Percentiles rank a stretch among this genome's conserved stretches.
Conservation (phyloP, 1,139 yeast species). For the Sugiyamaella grinbergsii region DNA sequence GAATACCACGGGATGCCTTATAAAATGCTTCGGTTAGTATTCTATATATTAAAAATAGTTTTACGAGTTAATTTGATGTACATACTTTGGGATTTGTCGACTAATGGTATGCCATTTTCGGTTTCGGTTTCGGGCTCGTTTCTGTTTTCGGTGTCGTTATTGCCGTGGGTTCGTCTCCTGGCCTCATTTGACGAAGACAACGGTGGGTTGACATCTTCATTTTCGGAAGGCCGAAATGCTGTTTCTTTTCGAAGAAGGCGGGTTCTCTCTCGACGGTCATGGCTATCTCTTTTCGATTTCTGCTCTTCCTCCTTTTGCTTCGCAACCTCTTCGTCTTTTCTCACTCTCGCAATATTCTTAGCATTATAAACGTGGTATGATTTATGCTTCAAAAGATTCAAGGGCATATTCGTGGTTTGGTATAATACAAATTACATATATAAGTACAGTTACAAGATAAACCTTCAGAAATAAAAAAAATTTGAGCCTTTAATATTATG, state of each 20-base stretch:
- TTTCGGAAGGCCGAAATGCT: background rate
- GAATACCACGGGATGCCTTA: conserved; percentile 12
- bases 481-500: too few species aligned
- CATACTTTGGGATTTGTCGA: conserved; percentile 8
- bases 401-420: conserved; percentile 32
- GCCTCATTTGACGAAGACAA: background rate
- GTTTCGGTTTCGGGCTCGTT: background rate
- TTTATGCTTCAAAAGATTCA: conserved; percentile 38
- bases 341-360: conserved; percentile 38
- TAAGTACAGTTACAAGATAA: too few species aligned
- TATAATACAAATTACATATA: too few species aligned
- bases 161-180: background rate
- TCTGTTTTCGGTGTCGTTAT: too few species aligned
- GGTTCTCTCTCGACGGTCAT: conserved; percentile 22
- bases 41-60: conserved; percentile 2
- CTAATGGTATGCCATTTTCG: conserved; percentile 8
- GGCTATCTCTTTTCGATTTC: conserved; percentile 19
- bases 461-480: too few species aligned
- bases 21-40: conserved; percentile 9
- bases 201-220: background rate
- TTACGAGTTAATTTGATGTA: conserved; percentile 1
- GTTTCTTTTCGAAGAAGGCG: conserved; percentile 1
- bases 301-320: conserved; percentile 25
- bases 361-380: conserved; percentile 39
- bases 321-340: conserved; percentile 38